Evolutionary conservation across 805 yeast species (phyloP), one percentile per base, ranked within the genome.

Genomic region (Starmerella stigmatis): DNA sequence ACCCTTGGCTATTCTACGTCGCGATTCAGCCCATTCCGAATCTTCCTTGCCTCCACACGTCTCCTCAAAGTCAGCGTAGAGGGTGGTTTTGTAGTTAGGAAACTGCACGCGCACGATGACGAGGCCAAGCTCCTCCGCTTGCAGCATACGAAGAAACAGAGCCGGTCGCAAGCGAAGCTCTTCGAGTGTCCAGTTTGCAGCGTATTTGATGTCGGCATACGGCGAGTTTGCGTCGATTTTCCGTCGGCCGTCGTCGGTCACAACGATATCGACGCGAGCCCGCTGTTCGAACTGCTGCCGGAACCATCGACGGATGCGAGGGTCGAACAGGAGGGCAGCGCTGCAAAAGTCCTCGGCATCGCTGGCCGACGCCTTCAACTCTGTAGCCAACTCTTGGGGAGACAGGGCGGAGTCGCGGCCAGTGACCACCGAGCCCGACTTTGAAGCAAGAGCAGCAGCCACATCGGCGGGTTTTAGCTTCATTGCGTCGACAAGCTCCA

Each of bases 191-290:
- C 92, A 74, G 63, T 86, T 83, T 46, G 77, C 73, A 19, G 96
- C 94, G 64, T 92, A 92, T 60, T 92, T 92, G 66, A 92, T 79
- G 58, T 86, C 94, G 48, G 83, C 86, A 57, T 79, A 88, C 2
- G 86, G 81, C 44, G 88, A 79, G 53, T 78, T 79, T 43, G 74
- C 78, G 54, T 81, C 92, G 48, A 92, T 89, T 53, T 79, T 78
- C 27, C 76, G 69, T 55, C 71, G 73, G 53, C 94, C 94, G 60
- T 86, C 86, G 49, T 86, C 94, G 0, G 97, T 86, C 37, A 86
- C 67, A 13, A 75, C 75, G 10, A 88, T 79, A 60, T 81, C 81
- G 22, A 88, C 73, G 13, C 73, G 70, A 9, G 92, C 82, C 57
- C 73, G 44, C 66, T 68, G 62, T 73, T 75, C 44, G 78, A 80